Evolutionary conservation across 2,329 filamentous ascomycete species (phyloP).

Genomic region (Neopestalotiopsis rosae): DNA sequence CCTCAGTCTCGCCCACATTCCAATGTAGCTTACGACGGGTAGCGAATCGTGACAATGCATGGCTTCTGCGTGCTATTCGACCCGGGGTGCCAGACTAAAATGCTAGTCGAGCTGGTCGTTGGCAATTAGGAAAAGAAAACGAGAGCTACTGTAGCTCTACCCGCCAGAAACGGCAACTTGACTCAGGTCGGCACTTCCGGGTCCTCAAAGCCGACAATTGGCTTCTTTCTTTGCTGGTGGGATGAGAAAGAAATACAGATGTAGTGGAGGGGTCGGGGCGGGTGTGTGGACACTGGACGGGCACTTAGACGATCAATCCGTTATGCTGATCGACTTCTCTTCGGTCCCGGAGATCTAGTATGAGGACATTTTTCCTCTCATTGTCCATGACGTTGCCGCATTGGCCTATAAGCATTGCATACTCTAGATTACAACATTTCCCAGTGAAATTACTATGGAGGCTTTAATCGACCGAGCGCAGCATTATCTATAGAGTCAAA

Average conservation of each 20-base stretch:
- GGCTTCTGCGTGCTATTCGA: background rate
- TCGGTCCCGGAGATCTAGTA: background rate
- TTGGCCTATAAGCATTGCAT: background rate
- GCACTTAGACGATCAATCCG: background rate
- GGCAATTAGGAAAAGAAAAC: background rate
- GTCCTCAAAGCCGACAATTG: background rate
- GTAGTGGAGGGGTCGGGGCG: background rate
- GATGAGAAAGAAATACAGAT: background rate
- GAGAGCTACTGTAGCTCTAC: background rate
- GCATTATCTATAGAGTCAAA: background rate
- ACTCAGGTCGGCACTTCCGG: background rate
- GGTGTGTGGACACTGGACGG: background rate
- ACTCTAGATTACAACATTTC: background rate
- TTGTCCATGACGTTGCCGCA: background rate
- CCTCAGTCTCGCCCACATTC: background rate
- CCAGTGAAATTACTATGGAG: background rate
- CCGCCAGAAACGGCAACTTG: constrained; percentile 1
- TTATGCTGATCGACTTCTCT: background rate
- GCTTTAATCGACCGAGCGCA: background rate
- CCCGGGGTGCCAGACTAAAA: background rate
- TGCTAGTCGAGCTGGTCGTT: background rate
- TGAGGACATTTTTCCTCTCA: background rate
- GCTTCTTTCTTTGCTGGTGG: background rate
- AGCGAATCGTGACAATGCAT: constrained; percentile 6
- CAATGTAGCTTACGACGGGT: background rate